Percentiles rank a stretch among this genome's conserved stretches.
These are phyloP conservation scores for Lentinus polychrous DNA, from an alignment of 1,284 basidiomycete genomes.

Conservation along the genomic window DNA sequence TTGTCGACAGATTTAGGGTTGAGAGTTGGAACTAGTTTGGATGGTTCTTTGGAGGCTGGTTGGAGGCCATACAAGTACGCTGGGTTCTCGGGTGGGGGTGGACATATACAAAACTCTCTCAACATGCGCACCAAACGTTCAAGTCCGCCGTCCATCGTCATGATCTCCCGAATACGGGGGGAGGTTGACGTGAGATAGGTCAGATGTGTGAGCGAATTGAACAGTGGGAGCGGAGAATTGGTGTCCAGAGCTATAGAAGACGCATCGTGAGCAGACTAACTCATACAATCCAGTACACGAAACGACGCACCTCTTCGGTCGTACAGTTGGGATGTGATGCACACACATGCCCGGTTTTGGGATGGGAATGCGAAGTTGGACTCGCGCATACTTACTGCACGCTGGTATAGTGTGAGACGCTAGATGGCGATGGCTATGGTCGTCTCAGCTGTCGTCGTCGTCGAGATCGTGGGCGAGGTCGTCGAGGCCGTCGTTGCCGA, in stretches of 20 bases:
- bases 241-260: slow-evolving; percentile 82
- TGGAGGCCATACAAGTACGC: slow-evolving; percentile 67
- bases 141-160: slow-evolving; percentile 95
- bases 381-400: slow-evolving; percentile 69
- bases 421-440: slow-evolving; percentile 4
- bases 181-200: slow-evolving; percentile 97
- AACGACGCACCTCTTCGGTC: slow-evolving; percentile 81
- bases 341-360: slow-evolving; percentile 93
- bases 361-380: slow-evolving; percentile 94
- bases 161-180: slow-evolving; percentile 95
- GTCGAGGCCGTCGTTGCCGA: slow-evolving; percentile 18
- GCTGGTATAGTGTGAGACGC: slow-evolving; percentile 4
- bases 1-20: slow-evolving; percentile 73
- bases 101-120: slow-evolving; percentile 78
- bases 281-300: background rate
- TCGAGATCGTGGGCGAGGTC: slow-evolving; percentile 12
- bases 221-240: slow-evolving; percentile 82
- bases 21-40: slow-evolving; percentile 48
- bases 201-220: slow-evolving; percentile 96
- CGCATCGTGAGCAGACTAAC: background rate
- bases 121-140: slow-evolving; percentile 92
- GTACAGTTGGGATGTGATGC: slow-evolving; percentile 91
- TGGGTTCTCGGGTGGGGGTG: slow-evolving; percentile 70
- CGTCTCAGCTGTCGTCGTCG: slow-evolving; percentile 9
- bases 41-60: slow-evolving; percentile 47